These are phyloP conservation scores for Marchantia paleacea DNA, from an alignment of 225 moss, liverwort and hornwort species.

Conservation along the genomic window DNA sequence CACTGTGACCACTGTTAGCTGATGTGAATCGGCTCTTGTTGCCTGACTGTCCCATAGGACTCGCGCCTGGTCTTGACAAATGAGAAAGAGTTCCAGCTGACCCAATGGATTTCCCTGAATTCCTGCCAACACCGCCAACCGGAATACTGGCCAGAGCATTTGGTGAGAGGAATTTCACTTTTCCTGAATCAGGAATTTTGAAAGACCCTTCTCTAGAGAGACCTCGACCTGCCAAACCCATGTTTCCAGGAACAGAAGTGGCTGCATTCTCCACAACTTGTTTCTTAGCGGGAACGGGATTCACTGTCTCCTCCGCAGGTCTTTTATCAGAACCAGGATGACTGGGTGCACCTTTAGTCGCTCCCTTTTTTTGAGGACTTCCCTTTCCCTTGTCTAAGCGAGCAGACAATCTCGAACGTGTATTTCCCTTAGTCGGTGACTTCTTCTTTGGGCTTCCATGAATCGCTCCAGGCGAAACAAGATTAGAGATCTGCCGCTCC, in stretches of 20 bases:
- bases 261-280: constrained; percentile 46
- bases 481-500: constrained; percentile 34
- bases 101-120: constrained; percentile 44
- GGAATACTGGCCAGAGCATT: constrained; percentile 60
- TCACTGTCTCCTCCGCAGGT: constrained; percentile 44
- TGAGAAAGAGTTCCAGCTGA: constrained; percentile 35
- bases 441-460: constrained; percentile 54
- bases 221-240: constrained; percentile 40
- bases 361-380: constrained; percentile 57
- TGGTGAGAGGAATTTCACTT: constrained; percentile 81
- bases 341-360: constrained; percentile 54
- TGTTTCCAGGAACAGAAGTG: constrained; percentile 34
- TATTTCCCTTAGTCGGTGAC: constrained; percentile 47
- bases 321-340: constrained; percentile 57
- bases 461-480: constrained; percentile 38
- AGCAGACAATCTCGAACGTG: constrained; percentile 65
- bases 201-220: constrained; percentile 63
- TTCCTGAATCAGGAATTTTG: constrained; percentile 71
- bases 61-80: constrained; percentile 20
- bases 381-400: constrained; percentile 71
- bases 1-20: constrained; percentile 9
- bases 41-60: constrained; percentile 17
- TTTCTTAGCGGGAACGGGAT: constrained; percentile 56
- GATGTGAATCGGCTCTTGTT: constrained; percentile 26
- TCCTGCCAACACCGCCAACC: constrained; percentile 52